Percentiles rank a stretch among this genome's conserved stretches.
phyloP scores from a whole-genome alignment of 2,329 filamentous ascomycete genomes.

The Domatiomyces catenatus region DNA sequence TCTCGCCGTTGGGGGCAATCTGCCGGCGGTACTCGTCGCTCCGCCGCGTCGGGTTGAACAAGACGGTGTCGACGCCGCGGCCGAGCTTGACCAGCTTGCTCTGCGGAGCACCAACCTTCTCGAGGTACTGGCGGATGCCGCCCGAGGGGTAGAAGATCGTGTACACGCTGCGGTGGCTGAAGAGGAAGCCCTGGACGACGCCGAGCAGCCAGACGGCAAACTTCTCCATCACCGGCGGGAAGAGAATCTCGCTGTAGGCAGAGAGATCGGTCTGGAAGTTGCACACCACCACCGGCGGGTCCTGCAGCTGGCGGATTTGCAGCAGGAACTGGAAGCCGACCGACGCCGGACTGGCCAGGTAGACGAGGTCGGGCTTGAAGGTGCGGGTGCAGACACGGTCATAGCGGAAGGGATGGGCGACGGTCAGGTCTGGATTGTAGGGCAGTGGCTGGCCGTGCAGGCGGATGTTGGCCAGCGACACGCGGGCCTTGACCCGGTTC shows the following conservation, averaged over 20 bases:
- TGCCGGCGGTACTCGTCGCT: constrained; percentile 37
- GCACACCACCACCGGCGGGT: constrained; percentile 44
- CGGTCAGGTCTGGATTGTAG: constrained; percentile 55
- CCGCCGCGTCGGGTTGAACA: constrained; percentile 43
- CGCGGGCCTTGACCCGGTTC: constrained; percentile 32
- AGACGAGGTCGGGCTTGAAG: constrained; percentile 53
- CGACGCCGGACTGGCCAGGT: constrained; percentile 53
- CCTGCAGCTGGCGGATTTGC: constrained; percentile 46
- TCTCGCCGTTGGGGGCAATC: constrained; percentile 46
- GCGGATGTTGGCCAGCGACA: constrained; percentile 36
- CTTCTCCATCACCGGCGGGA: constrained; percentile 45
- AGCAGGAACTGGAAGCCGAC: constrained; percentile 56
- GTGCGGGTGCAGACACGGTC: constrained; percentile 45
- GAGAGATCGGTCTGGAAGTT: constrained; percentile 61
- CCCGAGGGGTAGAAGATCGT: constrained; percentile 55
- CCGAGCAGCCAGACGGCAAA: constrained; percentile 49
- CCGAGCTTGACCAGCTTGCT: constrained; percentile 46
- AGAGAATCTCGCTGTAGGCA: constrained; percentile 55
- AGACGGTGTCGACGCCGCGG: constrained; percentile 48
- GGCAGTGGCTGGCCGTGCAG: constrained; percentile 51
- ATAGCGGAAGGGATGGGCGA: constrained; percentile 54
- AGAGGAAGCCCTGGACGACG: constrained; percentile 51
- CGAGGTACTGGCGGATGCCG: constrained; percentile 47
- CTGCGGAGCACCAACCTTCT: constrained; percentile 38
- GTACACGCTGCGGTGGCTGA: constrained; percentile 44